Evolutionary conservation across 1,284 basidiomycete genomes (phyloP), one percentile per base, ranked within the genome.

Genomic region (Ceratobasidium sp.): DNA sequence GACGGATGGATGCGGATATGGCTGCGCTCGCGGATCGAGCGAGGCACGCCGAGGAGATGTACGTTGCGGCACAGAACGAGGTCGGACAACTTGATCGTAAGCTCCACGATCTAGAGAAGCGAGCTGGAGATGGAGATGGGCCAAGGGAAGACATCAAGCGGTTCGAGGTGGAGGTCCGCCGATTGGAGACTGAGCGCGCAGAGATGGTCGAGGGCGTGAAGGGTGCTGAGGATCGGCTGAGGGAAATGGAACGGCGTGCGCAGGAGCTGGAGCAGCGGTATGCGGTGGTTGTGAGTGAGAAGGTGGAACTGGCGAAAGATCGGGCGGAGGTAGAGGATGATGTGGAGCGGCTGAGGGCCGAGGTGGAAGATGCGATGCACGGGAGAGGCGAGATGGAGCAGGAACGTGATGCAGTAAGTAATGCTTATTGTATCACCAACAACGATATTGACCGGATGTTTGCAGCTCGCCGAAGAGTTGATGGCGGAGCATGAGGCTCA

Each of bases 291-390:
- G 69, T 61, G 35, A 30, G 38, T 1, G 69, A 71, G 46, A 18
- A 47, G 43, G 49, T 41, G 30, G 69, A 71, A 11, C 44, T 71
- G 5, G 16, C 59, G 6, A 23, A 32, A 21, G 69, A 71, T 61
- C 43, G 69, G 35, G 69, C 57, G 30, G 69, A 71, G 57, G 16
- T 71, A 11, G 69, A 71, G 47, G 57, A 71, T 16, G 69, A 71
- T 30, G 30, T 71, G n/a, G 69, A 71, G 47, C 43, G 47, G n/a
- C 9, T 71, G 32, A 47, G 69, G 57, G 69, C 50, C 5, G 43
- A 61, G 32, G 21, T 43, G n/a, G 69, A 71, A 44, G 69, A 71
- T 44, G 46, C 21, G n/a, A 26, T 23, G 46, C 69, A 71, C 41
- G 54, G 23, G 28, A 18, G 67, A 44, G n/a, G 26, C 16, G 26